Evolutionary conservation across 2,329 filamentous ascomycete genomes (phyloP), one percentile per base, ranked within the genome.

Genomic region (Helminthosporium solani): DNA sequence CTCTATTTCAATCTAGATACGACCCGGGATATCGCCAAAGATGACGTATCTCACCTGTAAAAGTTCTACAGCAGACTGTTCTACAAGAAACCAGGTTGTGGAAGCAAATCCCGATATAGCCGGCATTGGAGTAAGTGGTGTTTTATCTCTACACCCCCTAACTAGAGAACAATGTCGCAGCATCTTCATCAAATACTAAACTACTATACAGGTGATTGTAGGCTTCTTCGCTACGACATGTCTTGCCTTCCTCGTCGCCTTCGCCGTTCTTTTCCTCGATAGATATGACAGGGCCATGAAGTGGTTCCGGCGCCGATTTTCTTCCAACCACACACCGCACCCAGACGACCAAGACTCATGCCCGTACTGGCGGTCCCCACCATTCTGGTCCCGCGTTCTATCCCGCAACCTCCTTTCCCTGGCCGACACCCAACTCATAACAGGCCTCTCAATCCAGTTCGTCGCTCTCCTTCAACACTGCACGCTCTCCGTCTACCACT

Each of bases 381-480:
- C 45, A 2, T 65, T 67, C 39, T 67, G 63, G 63, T 57, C 54
- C n/a, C 47, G 40, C 12, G 61, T 67, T 3, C 54, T 67, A 1
- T 59, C 58, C 57, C 64, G 64, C 47, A 67, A 67, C 45, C 52
- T 67, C 1, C 56, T 67, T 21, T 54, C 63, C 0, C 55, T 67
- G 31, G 59, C 56, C 28, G 63, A 67, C 31, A 67, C 63, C 1
- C 62, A 65, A 18, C 56, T 67, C 7, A 47, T 65, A 8, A 67
- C 63, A 0, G 63, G 63, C 4, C 50, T 67, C 1, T 61, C 63
- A 1, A 57, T 67, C 18, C 63, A 67, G 23, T 65, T 65, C 49
- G 61, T 61, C 2, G 63, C 61, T 14, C 41, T 67, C 46, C 44
- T 67, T 3, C 54, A 64, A 25, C 63, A 67, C 49, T 67, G 63